Conservation (phyloP, 2,329 filamentous ascomycete genomes). For the Calonectria pseudoturangicola region DNA sequence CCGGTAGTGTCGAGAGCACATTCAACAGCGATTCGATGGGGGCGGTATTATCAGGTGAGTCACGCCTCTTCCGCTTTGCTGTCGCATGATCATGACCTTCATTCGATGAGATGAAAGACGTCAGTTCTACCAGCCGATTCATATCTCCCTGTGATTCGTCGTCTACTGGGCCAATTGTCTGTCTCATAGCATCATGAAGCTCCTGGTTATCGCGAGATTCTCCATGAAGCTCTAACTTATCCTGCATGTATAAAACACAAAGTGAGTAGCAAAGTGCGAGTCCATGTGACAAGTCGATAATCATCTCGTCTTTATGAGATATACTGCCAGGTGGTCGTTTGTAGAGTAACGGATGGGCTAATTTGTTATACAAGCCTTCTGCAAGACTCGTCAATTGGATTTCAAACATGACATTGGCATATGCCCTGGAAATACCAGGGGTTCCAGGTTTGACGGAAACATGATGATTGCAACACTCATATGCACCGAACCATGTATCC, state of each 20-base stretch:
- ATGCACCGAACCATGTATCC: neutral
- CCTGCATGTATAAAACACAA: neutral
- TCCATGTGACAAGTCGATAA: neutral
- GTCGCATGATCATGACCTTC: too few species aligned
- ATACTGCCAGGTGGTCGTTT: neutral
- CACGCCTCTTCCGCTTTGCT: too few species aligned
- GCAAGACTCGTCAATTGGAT: neutral
- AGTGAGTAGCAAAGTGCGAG: neutral
- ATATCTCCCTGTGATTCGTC: too few species aligned
- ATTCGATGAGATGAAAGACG: too few species aligned
- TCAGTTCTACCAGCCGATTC: too few species aligned
- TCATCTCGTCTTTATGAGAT: neutral
- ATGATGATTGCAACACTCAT: neutral
- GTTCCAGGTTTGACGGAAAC: neutral
- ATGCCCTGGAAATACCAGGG: neutral
- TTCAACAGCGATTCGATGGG: too few species aligned
- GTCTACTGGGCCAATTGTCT: too few species aligned
- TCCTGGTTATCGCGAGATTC: too few species aligned
- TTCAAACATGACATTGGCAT: neutral
- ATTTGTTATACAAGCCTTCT: neutral
- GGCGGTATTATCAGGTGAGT: too few species aligned
- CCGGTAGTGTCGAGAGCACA: too few species aligned
- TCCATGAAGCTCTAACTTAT: neutral
- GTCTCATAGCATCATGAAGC: too few species aligned
- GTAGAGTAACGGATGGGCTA: neutral